Conservation (phyloP, 2,329 filamentous ascomycete genomes). For the Xylariaceae sp. region DNA sequence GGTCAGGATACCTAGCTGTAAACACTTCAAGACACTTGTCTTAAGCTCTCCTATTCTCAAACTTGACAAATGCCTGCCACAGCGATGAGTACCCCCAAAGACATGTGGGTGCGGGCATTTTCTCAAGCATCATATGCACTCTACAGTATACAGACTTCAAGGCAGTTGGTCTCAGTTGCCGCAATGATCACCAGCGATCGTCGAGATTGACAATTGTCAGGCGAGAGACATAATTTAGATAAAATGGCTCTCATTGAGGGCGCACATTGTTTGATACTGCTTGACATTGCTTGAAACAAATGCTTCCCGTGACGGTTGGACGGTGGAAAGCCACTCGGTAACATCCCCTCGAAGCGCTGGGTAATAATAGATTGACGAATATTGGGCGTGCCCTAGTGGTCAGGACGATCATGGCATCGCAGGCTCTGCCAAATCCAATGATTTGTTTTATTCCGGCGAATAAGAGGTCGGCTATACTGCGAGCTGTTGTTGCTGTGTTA, state of each 20-base stretch:
- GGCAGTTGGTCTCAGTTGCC: conserved; percentile 4
- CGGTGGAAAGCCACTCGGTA: conserved; percentile 10
- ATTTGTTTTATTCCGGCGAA: conserved; percentile 16
- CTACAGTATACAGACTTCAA: conserved; percentile 2
- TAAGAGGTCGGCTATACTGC: conserved; percentile 11
- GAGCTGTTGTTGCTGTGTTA: conserved; percentile 14
- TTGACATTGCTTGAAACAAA: conserved; percentile 25
- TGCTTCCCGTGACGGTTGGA: conserved; percentile 10
- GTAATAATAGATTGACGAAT: conserved; percentile 20
- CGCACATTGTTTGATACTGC: conserved; percentile 16
- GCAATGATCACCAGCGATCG: conserved; percentile 5
- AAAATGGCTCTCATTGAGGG: conserved; percentile 7
- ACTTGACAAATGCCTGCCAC: conserved; percentile 26
- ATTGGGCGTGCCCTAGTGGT: conserved; percentile 26
- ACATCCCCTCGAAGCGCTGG: conserved; percentile 16
- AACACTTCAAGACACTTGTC: conserved; percentile 18
- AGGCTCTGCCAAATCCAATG: conserved; percentile 18
- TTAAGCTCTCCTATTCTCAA: conserved; percentile 15
- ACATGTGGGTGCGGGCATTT: background rate
- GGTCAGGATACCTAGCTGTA: conserved; percentile 19
- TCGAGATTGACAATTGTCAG: conserved; percentile 14
- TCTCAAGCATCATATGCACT: background rate
- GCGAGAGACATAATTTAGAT: conserved; percentile 9
- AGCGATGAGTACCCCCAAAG: background rate
- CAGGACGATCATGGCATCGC: conserved; percentile 30